Percentiles rank a stretch among this genome's conserved stretches.
These are phyloP conservation scores for Serendipita sp. DNA, from an alignment of 768 basidiomycete genomes.

Conservation along the genomic window DNA sequence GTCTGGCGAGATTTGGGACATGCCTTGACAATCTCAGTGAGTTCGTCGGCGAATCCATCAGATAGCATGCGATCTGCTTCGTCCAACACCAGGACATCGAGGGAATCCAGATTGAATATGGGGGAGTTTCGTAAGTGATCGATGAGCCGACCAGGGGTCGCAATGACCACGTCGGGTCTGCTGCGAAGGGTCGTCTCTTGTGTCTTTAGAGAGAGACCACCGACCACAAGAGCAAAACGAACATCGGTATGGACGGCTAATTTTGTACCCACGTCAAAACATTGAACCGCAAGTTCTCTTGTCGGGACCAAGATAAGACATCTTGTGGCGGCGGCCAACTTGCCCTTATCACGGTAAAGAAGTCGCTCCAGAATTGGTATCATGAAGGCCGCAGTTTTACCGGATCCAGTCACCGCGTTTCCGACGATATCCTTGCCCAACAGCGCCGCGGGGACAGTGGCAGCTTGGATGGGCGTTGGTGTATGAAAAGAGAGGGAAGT, in stretches of 20 bases:
- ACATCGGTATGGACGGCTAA: conserved; percentile 80
- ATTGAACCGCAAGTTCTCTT: conserved; percentile 89
- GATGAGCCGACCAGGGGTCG: conserved; percentile 93
- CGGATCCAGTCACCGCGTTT: conserved; percentile 89
- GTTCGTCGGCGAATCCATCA: conserved; percentile 89
- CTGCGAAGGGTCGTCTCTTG: conserved; percentile 76
- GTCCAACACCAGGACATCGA: conserved; percentile 89
- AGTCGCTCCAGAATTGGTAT: conserved; percentile 89
- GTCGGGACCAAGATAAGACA: conserved; percentile 91
- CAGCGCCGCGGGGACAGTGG: conserved; percentile 85
- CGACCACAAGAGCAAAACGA: conserved; percentile 80
- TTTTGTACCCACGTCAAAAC: conserved; percentile 78
- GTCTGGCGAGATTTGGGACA: conserved; percentile 85
- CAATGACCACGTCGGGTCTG: conserved; percentile 86
- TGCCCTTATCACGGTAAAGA: conserved; percentile 79
- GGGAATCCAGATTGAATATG: conserved; percentile 76
- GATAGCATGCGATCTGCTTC: conserved; percentile 97
- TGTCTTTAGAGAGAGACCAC: conserved; percentile 84
- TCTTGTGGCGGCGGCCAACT: conserved; percentile 68
- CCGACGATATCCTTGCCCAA: conserved; percentile 94
- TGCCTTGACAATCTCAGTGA: conserved; percentile 81
- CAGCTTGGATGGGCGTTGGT: conserved; percentile 92
- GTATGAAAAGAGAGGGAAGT: conserved; percentile 63
- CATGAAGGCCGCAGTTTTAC: conserved; percentile 95
- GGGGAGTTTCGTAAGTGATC: conserved; percentile 95